These are phyloP conservation scores for Corylus avellana DNA, from an alignment of 306 rosid genomes.

Conservation along the genomic window DNA sequence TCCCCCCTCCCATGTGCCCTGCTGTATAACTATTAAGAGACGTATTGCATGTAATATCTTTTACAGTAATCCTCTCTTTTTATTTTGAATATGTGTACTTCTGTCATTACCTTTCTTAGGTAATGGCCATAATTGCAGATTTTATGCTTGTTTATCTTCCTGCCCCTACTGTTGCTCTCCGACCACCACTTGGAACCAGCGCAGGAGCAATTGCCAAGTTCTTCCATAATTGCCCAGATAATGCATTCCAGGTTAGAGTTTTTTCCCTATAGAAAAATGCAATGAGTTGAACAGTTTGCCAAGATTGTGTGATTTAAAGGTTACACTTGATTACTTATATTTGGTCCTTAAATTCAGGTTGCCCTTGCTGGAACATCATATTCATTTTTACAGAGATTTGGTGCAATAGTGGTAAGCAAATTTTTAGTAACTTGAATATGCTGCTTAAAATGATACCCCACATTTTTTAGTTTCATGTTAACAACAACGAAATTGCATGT, in stretches of 20 bases:
- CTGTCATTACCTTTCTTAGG: constrained; percentile 40
- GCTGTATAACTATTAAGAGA: not conserved
- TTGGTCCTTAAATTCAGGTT: constrained; percentile 36
- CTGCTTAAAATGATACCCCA: not conserved
- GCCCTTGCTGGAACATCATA: constrained; percentile 57
- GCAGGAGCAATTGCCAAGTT: constrained; percentile 79
- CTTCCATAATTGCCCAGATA: constrained; percentile 94
- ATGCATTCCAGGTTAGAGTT: constrained; percentile 81
- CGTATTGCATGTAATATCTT: not conserved
- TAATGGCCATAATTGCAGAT: constrained; percentile 94
- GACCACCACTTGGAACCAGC: constrained; percentile 59
- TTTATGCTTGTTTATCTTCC: constrained; percentile 94
- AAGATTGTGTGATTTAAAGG: constrained; percentile 3
- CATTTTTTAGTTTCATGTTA: not conserved
- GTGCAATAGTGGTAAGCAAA: constrained; percentile 67
- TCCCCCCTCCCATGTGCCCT: not conserved
- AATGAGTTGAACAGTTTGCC: constrained; percentile 14
- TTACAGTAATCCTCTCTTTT: constrained; percentile 14
- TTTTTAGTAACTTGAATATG: constrained; percentile 9
- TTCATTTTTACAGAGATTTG: constrained; percentile 50
- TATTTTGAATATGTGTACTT: constrained; percentile 2
- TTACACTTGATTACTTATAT: constrained; percentile 11
- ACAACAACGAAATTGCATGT: constrained; percentile 6
- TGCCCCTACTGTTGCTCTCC: constrained; percentile 88
- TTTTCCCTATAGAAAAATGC: not conserved